Evolutionary conservation across 1,284 basidiomycete species (phyloP), one percentile per base, ranked within the genome.

Genomic region (Boletellus deceptivus): DNA sequence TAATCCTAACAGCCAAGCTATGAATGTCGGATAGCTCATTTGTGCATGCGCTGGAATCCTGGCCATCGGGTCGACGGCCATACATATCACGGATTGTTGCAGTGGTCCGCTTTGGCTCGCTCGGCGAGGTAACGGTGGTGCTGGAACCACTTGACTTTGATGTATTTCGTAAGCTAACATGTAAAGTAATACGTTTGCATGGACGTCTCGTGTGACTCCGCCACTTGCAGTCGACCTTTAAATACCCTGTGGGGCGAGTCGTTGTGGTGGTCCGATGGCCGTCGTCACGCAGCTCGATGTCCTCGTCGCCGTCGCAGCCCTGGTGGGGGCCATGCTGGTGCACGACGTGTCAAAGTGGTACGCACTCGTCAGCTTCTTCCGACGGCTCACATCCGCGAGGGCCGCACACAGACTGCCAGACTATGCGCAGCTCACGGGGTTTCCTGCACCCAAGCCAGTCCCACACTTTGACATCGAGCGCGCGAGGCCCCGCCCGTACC

Each of bases 401-500:
- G 13, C 17, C 31, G 54, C 35, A 44, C 44, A 52, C 18, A 42
- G 39, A 17, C 48, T 61, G 17, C 53, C 64, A 17, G 60, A 67
- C 58, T 78, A 73, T 53, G 68, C 73, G 48, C 58, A 66, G 42
- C 60, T 79, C 29, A 70, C 75, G 0, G 75, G 74, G 6, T 70
- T 77, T 2, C 73, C 73, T 33, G 54, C 61, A 24, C 77, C 77
- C 6, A 68, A 55, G 6, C 72, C 78, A 9, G 51, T 77, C 5
- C 56, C 54, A n/a, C 50, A 72, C 22, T 80, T 80, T 48, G 61
- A 78, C 50, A 62, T 80, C 40, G 63, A 70, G 43, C 66, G 53
- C 3, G 69, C 76, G 3, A 70, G 65, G 46, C 65, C 79, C 4
- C 69, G 78, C 29, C 79, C 78, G 17, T 80, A 79, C 58, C 70